Evolutionary conservation across 257 asterid genomes (phyloP).

Genomic region (Linaria vulgaris): DNA sequence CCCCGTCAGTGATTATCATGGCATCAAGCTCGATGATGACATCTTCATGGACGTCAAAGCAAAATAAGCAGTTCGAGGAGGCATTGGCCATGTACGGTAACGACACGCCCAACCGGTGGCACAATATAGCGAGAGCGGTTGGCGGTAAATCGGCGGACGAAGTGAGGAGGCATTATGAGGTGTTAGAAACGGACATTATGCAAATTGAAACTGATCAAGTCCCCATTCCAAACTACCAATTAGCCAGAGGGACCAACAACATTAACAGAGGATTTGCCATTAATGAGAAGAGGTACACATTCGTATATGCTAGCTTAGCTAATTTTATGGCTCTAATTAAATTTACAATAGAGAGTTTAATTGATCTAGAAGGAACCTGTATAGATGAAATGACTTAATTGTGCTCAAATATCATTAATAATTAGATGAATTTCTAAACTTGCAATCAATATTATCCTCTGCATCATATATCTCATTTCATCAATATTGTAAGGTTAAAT

Average conservation of each 20-base stretch:
- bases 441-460: no score
- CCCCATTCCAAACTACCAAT: conserved; percentile 38
- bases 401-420: no score
- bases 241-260: not conserved
- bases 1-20: not conserved
- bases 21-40: conserved; percentile 27
- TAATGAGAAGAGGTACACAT: no score
- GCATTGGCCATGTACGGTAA: conserved; percentile 36
- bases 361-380: no score
- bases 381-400: no score
- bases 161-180: conserved; percentile 44
- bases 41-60: conserved; percentile 34
- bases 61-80: conserved; percentile 45
- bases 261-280: conserved; percentile 22
- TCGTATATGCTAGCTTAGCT: no score
- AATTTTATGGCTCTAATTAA: no score
- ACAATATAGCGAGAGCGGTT: conserved; percentile 36
- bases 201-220: conserved; percentile 41
- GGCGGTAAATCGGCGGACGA: conserved; percentile 40
- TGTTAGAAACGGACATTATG: conserved; percentile 39
- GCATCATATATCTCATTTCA: no score
- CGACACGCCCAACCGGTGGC: conserved; percentile 46
- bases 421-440: no score
- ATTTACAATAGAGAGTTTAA: no score
- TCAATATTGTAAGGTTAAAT: no score